Evolutionary conservation across 371 early-diverging fungal species (phyloP).

Genomic region (Batrachochytrium dendrobatidis): DNA sequence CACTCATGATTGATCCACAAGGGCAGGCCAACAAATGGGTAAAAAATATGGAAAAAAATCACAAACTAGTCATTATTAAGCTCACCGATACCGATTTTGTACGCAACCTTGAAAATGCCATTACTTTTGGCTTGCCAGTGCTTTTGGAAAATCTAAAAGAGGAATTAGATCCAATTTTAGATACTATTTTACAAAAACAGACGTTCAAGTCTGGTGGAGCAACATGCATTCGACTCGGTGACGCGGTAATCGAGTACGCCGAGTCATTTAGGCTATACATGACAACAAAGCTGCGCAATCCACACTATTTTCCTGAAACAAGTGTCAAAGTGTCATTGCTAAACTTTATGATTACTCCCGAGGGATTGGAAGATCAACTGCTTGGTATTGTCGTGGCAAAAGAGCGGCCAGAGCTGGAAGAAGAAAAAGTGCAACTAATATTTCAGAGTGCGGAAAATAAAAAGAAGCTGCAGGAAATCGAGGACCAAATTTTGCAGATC

Average conservation of each 20-base stretch:
- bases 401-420: constrained; percentile 52
- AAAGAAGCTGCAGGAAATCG: constrained; percentile 47
- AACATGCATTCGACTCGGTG: constrained; percentile 43
- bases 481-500: constrained; percentile 48
- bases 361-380: constrained; percentile 52
- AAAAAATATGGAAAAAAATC: constrained; percentile 50
- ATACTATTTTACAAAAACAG: constrained; percentile 45
- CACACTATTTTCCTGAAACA: constrained; percentile 50
- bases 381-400: constrained; percentile 51
- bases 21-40: constrained; percentile 54
- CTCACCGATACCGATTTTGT: constrained; percentile 47
- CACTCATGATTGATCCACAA: constrained; percentile 52
- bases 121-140: constrained; percentile 48
- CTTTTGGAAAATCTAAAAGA: constrained; percentile 50
- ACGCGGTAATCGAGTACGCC: constrained; percentile 49
- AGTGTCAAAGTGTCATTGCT: constrained; percentile 49
- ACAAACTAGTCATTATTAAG: constrained; percentile 44
- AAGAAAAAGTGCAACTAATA: constrained; percentile 49
- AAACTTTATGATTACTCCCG: constrained; percentile 55
- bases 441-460: constrained; percentile 48
- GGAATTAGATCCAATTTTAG: constrained; percentile 48
- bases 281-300: constrained; percentile 52
- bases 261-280: constrained; percentile 45
- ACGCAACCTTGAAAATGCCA: constrained; percentile 46
- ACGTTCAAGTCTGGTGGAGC: constrained; percentile 53